Percentiles rank a stretch among this genome's conserved stretches.
These are phyloP conservation scores for Sphaerulina vaccinii DNA, from an alignment of 2,329 filamentous ascomycete genomes.

Conservation along the genomic window DNA sequence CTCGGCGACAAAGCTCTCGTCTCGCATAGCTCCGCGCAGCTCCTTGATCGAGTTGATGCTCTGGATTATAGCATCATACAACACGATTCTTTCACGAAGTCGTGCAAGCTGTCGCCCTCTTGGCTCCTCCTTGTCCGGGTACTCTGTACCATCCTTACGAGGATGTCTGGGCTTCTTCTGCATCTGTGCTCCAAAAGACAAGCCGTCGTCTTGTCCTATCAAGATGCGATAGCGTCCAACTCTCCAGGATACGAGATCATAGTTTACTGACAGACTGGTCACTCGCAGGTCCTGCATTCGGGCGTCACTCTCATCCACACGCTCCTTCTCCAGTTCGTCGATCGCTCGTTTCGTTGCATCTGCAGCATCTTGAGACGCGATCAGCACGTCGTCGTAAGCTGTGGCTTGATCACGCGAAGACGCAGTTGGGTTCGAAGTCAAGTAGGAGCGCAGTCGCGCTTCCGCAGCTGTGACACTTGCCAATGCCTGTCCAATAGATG, in stretches of 20 bases:
- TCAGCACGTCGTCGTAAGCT: constrained; percentile 87
- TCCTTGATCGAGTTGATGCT: constrained; percentile 88
- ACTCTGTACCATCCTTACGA: constrained; percentile 51
- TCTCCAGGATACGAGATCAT: constrained; percentile 90
- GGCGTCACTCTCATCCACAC: constrained; percentile 76
- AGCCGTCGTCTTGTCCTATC: constrained; percentile 78
- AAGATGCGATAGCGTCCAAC: constrained; percentile 89
- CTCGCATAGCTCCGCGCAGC: constrained; percentile 83
- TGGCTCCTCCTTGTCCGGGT: constrained; percentile 59
- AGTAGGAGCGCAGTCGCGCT: constrained; percentile 49
- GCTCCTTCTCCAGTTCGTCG: constrained; percentile 82
- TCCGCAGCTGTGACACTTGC: constrained; percentile 63
- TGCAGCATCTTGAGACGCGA: constrained; percentile 86
- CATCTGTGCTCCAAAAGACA: constrained; percentile 55
- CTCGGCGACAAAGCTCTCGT: constrained; percentile 71
- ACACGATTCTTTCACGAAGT: constrained; percentile 79
- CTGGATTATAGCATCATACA: constrained; percentile 89
- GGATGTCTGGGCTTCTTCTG: constrained; percentile 54
- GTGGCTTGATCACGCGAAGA: constrained; percentile 66
- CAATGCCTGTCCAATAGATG: constrained; percentile 82
- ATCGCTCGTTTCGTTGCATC: constrained; percentile 92
- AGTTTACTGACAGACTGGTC: constrained; percentile 89
- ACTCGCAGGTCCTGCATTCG: constrained; percentile 92
- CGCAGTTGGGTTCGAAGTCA: constrained; percentile 44
- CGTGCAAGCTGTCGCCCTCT: constrained; percentile 73